Evolutionary conservation across 805 yeast genomes (phyloP).

Genomic region (Saturnispora hagleri): DNA sequence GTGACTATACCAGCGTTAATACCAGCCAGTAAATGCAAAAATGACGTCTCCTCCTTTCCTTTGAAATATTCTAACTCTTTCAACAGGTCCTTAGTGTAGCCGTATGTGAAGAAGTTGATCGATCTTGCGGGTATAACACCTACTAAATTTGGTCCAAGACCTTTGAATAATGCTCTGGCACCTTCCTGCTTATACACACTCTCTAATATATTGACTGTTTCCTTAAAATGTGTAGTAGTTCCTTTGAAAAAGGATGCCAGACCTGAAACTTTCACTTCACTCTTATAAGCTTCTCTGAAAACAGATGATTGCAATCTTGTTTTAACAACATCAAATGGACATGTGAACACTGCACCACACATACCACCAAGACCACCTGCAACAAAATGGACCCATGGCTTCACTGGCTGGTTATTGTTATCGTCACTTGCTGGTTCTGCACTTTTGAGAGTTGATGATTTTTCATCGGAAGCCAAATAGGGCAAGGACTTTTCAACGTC

Average conservation of each 20-base stretch:
- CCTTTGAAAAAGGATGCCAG: conserved; percentile 23
- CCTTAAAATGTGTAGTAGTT: conserved; percentile 59
- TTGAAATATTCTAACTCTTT: conserved; percentile 50
- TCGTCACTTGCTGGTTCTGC: conserved; percentile 21
- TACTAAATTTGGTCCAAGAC: conserved; percentile 91
- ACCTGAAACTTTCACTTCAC: conserved; percentile 27
- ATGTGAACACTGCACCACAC: conserved; percentile 92
- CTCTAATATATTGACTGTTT: conserved; percentile 65
- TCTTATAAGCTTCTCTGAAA: conserved; percentile 46
- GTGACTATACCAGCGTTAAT: conserved; percentile 89
- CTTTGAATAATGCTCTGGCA: conserved; percentile 77
- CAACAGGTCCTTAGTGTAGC: conserved; percentile 79
- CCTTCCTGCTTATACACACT: conserved; percentile 74
- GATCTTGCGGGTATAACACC: conserved; percentile 98
- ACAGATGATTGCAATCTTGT: conserved; percentile 91
- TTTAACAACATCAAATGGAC: conserved; percentile 94
- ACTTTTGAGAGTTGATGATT: conserved; percentile 43
- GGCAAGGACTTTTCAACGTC: conserved; percentile 55
- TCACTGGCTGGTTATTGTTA: conserved; percentile 22
- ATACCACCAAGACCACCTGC: conserved; percentile 94
- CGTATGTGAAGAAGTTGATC: conserved; percentile 92
- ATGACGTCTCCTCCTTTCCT: conserved; percentile 62
- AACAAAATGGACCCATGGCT: conserved; percentile 74
- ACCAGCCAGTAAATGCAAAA: conserved; percentile 82
- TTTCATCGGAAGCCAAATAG: conserved; percentile 64